Base-by-base conservation (phyloP, 192 early-diverging fungal genomes). In the Diversispora eburnea region DNA sequence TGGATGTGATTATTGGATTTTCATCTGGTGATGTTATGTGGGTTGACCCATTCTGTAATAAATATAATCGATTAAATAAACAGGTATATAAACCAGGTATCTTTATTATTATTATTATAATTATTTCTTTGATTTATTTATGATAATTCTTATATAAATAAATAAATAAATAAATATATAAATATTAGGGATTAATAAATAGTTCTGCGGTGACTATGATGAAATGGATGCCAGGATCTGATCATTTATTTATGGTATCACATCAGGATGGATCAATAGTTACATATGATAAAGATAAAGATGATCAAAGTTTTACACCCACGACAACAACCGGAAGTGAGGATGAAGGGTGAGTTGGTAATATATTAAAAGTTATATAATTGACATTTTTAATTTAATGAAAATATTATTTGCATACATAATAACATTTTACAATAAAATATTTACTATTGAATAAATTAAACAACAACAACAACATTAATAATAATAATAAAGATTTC, bases 171-270 rank as follows among this genome's bases (percentile, higher is more conserved):
- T 51, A 12, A 4, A 12, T 3, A 47, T 55, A 51, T 67, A 17
- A 7, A 67, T 17, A 54, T 20, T 74, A 89, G 86, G 88, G 88
- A 22, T 78, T 84, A 5, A 88, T 95, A 57, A 86, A 85, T 57
- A 82, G 80, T 52, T 78, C 86, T 9, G 79, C 85, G 8, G 91
- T 96, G 17, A 91, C 91, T 7, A 89, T 89, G 77, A 84, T 97
- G 4, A 88, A 88, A 80, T 99, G 97, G 95, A 77, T 97, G 63
- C 97, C 97, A 0, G 91, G 87, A 6, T 93, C 92, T 0, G 91
- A 94, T 57, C 91, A 77, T 42, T 78, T 87, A 75, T 99, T 97
- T 78, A 87, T 96, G 79, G 94, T 85, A 1, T 88, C 92, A 1
- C 94, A 89, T 62, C 84, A 86, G 3, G 95, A 97, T 77, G 97